Evolutionary conservation across 805 yeast genomes (phyloP).

Genomic region (Cyberlindnera petersonii): DNA sequence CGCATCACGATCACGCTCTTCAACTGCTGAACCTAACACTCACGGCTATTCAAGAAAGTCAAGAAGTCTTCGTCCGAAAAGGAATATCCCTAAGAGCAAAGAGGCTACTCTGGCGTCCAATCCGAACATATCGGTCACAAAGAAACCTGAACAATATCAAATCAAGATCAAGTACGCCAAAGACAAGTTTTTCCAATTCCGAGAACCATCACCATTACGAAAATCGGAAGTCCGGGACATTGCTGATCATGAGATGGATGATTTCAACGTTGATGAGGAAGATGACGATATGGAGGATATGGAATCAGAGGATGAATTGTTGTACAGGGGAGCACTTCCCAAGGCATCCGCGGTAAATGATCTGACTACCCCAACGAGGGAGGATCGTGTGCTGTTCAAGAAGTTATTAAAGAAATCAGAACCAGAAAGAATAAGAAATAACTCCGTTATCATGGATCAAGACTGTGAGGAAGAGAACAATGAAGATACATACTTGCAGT

Average conservation of each 20-base stretch:
- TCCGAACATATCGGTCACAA: slow-evolving; percentile 18
- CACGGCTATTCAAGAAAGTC: background rate
- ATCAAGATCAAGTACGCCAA: slow-evolving; percentile 21
- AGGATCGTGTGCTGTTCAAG: slow-evolving; percentile 49
- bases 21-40: background rate
- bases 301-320: slow-evolving; percentile 48
- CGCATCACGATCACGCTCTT: background rate
- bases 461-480: slow-evolving; percentile 7
- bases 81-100: background rate
- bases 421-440: slow-evolving; percentile 34
- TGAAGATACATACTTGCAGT: slow-evolving; percentile 11
- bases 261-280: slow-evolving; percentile 25
- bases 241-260: slow-evolving; percentile 24
- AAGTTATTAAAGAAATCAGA: slow-evolving; percentile 38
- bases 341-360: slow-evolving; percentile 57
- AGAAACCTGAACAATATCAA: slow-evolving; percentile 3
- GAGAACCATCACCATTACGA: slow-evolving; percentile 25
- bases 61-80: slow-evolving; percentile 1
- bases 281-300: slow-evolving; percentile 13
- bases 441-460: slow-evolving; percentile 31
- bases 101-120: slow-evolving; percentile 14
- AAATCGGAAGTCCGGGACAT: slow-evolving; percentile 20
- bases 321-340: slow-evolving; percentile 62
- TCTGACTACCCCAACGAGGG: slow-evolving; percentile 53
- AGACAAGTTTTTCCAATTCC: slow-evolving; percentile 26